Conservation (phyloP, 2,329 filamentous ascomycete genomes). For the Aspergillus pseudonomiae region DNA sequence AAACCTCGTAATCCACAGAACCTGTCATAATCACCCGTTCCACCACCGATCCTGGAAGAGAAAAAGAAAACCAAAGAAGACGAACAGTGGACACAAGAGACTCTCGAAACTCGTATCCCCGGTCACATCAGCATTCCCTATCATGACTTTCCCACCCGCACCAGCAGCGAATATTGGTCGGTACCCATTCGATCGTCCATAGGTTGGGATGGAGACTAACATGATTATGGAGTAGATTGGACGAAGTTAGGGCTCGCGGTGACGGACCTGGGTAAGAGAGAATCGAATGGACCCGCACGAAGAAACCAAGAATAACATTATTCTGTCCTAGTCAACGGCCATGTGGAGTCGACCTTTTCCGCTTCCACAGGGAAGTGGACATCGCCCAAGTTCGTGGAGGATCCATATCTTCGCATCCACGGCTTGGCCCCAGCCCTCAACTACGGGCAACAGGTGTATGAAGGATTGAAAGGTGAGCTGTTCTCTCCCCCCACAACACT, state of each 20-base stretch:
- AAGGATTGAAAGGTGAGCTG: slow-evolving; percentile 50
- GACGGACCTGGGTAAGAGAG: neutral
- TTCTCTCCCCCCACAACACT: neutral
- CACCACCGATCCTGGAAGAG: neutral
- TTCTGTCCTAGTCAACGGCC: neutral
- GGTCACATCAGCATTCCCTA: neutral
- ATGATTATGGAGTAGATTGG: neutral
- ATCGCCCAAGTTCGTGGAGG: slow-evolving; percentile 53
- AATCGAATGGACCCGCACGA: neutral
- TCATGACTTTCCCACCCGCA: neutral
- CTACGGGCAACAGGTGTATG: slow-evolving; percentile 59
- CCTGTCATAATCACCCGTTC: neutral
- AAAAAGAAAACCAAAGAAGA: neutral
- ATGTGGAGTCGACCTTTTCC: slow-evolving; percentile 1
- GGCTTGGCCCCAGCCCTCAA: slow-evolving; percentile 59
- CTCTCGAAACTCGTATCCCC: neutral
- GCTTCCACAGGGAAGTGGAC: slow-evolving; percentile 43
- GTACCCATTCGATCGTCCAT: neutral
- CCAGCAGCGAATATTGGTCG: neutral
- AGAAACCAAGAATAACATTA: neutral
- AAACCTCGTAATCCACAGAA: neutral
- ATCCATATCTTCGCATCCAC: slow-evolving; percentile 57
- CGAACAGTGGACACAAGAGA: neutral
- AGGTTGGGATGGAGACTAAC: neutral
- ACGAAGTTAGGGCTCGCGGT: neutral